phyloP scores from a whole-genome alignment of 192 early-diverging fungal genomes.

The Gryganskiella cystojenkinii region DNA sequence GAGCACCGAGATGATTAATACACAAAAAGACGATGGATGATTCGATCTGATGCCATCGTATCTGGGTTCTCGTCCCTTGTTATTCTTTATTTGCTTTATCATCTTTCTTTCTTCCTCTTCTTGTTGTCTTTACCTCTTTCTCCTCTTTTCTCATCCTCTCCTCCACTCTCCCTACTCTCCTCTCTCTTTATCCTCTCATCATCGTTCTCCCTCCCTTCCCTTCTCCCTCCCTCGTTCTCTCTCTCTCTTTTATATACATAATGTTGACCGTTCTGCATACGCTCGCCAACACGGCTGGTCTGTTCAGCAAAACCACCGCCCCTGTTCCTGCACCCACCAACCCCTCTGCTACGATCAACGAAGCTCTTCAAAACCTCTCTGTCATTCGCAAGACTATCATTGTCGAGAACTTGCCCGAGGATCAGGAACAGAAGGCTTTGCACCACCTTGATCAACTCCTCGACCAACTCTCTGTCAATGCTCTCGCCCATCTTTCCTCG shows the following conservation, averaged over 20 bases:
- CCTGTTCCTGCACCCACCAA: conserved; percentile 1
- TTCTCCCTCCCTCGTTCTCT: not conserved
- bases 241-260: not conserved
- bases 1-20: no score
- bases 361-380: conserved; percentile 37
- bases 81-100: not conserved
- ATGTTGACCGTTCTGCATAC: conserved; percentile 52
- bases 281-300: conserved; percentile 43
- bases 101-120: conserved; percentile 1
- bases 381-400: conserved; percentile 45
- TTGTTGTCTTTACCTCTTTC: not conserved
- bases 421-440: conserved; percentile 37
- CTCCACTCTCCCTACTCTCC: not conserved
- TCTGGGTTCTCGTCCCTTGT: not conserved
- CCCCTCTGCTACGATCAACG: conserved; percentile 31
- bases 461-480: conserved; percentile 46
- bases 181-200: not conserved
- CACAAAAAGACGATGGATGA: no score
- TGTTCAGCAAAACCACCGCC: conserved; percentile 20
- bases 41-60: no score
- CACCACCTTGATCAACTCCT: conserved; percentile 40
- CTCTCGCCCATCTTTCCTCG: conserved; percentile 19
- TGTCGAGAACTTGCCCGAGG: conserved; percentile 35
- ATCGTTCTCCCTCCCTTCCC: not conserved
- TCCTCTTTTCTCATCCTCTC: not conserved